Conservation (phyloP, 2,329 filamentous ascomycete species). For the Aspergillus glaucus region DNA sequence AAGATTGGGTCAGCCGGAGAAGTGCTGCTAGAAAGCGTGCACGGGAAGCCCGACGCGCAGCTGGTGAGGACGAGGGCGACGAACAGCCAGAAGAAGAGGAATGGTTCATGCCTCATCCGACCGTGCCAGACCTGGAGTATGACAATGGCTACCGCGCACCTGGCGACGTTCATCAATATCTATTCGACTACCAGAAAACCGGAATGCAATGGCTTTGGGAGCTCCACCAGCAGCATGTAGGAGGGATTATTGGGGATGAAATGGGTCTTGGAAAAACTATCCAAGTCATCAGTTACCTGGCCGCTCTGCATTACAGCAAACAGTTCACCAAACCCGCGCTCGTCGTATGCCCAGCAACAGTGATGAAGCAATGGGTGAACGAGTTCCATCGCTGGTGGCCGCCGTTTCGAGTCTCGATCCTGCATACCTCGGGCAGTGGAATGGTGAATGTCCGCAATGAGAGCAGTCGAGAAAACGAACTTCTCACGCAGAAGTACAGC, state of each 20-base stretch:
- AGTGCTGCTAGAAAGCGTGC: slow-evolving; percentile 52
- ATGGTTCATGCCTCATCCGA: slow-evolving; percentile 83
- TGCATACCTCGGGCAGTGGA: slow-evolving; percentile 92
- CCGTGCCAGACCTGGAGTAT: slow-evolving; percentile 67
- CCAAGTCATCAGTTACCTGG: slow-evolving; percentile 73
- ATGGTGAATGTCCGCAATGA: slow-evolving; percentile 74
- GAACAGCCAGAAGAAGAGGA: slow-evolving; percentile 61
- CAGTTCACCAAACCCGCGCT: slow-evolving; percentile 79
- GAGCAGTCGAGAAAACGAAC: slow-evolving; percentile 55
- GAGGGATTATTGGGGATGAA: slow-evolving; percentile 92
- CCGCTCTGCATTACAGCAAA: slow-evolving; percentile 85
- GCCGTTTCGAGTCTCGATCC: slow-evolving; percentile 88
- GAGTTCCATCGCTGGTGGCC: slow-evolving; percentile 99
- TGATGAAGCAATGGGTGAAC: slow-evolving; percentile 96
- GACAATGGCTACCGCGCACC: slow-evolving; percentile 73
- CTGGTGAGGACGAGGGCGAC: slow-evolving; percentile 33
- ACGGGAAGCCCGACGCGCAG: slow-evolving; percentile 26
- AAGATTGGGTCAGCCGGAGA: slow-evolving; percentile 65
- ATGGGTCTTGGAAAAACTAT: slow-evolving; percentile 98
- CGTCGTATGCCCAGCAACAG: slow-evolving; percentile 86
- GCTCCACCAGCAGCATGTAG: slow-evolving; percentile 79
- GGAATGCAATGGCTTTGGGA: slow-evolving; percentile 96
- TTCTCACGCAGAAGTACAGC: slow-evolving; percentile 54
- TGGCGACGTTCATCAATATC: slow-evolving; percentile 82
- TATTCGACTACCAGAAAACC: slow-evolving; percentile 97